These are phyloP conservation scores for Leccinum imitatum DNA, from an alignment of 768 basidiomycete genomes.

Conservation along the genomic window DNA sequence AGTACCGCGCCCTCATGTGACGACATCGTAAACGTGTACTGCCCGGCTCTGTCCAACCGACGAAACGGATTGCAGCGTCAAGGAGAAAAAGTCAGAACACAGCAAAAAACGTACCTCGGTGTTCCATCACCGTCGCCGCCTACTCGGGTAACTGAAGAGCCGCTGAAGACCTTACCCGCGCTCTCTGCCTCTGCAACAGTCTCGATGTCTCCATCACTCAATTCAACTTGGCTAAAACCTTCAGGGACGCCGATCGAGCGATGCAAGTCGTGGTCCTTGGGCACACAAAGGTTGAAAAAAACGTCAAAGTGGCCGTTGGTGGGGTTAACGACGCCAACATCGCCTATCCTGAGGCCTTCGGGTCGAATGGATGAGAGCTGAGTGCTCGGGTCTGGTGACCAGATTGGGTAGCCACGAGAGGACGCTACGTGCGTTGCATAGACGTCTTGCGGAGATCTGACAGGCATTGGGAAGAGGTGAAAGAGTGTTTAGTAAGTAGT, in stretches of 20 bases:
- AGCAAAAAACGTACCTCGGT: neutral
- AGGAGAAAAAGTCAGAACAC: neutral
- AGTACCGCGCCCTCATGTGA: slow-evolving; percentile 33
- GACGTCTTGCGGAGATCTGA: slow-evolving; percentile 24
- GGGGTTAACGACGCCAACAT: slow-evolving; percentile 38
- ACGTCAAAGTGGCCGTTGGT: slow-evolving; percentile 37
- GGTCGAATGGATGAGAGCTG: slow-evolving; percentile 26
- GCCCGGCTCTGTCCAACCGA: slow-evolving; percentile 4
- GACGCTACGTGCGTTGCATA: slow-evolving; percentile 27
- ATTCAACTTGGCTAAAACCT: slow-evolving; percentile 27
- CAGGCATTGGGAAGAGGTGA: slow-evolving; percentile 16
- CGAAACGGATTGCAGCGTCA: neutral
- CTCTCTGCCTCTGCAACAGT: slow-evolving; percentile 11
- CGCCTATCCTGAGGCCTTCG: slow-evolving; percentile 37
- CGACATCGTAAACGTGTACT: slow-evolving; percentile 19
- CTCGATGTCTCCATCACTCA: slow-evolving; percentile 18
- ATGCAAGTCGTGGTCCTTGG: slow-evolving; percentile 31
- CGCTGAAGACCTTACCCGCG: slow-evolving; percentile 10
- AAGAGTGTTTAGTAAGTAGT: neutral
- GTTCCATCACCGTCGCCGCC: neutral
- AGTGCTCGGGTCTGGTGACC: slow-evolving; percentile 34
- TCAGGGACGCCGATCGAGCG: slow-evolving; percentile 26
- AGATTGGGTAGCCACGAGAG: slow-evolving; percentile 37
- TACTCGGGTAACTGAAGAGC: slow-evolving; percentile 16
- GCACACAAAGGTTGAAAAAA: slow-evolving; percentile 39